Base-by-base conservation (phyloP, 495 filamentous ascomycete species). In the Aspergillus mulundensis region DNA sequence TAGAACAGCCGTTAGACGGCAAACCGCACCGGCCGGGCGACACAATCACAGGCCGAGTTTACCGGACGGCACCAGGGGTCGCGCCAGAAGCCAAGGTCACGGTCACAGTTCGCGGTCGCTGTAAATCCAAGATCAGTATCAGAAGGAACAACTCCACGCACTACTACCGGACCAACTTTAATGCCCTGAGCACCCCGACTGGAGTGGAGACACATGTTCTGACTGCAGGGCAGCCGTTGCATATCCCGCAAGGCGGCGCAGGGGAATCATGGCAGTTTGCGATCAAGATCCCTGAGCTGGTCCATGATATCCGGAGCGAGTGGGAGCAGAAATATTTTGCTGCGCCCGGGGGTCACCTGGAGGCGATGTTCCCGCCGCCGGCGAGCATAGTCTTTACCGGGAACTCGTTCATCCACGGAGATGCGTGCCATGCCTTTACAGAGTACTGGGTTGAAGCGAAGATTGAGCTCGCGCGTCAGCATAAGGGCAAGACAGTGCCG, bases 371-470 rank as follows among this genome's bases (percentile, higher is more conserved):
- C 10, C 41, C 52, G 2, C 52, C 52, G 5, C 40, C 40, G 1
- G 48, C 8, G 1, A 36, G 24, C 11, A 36, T 46, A 4, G 24
- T 7, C 3, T 24, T 23, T 30, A 25, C 18, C 14, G 19, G 30
- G 38, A 18, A 18, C 1, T 23, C 18, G 14, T 16, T n/a, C 18
- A 21, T 20, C 10, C 14, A 10, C 4, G 19, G 40, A 12, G 52
- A 46, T 5, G n/a, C 45, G 23, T 36, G 15, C 42, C n/a, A 36
- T 11, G 40, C 25, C 28, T 38, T 18, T 11, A 24, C 45, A 8
- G 41, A 46, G 28, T 54, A 54, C 28, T 54, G 32, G 18, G 25
- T 54, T 0, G n/a, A 54, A 38, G 52, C 52, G 20, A 38, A 16
- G 18, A 54, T 54, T 11, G 52, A 34, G 16, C 15, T 54, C 24